Conservation (phyloP, 1,284 basidiomycete species). For the Ganoderma lucidum region DNA sequence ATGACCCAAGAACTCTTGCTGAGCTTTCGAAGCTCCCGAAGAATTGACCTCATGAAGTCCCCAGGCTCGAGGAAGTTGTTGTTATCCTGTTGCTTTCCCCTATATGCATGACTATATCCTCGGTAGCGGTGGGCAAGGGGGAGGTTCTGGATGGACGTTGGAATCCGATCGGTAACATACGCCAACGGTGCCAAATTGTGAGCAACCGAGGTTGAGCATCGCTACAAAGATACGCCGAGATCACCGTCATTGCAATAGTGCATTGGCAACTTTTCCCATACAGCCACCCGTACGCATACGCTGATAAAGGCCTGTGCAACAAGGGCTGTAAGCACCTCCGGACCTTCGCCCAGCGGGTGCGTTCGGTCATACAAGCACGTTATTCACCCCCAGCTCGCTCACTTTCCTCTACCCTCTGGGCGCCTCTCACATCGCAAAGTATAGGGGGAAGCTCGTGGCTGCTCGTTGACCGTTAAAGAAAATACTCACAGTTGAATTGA, state of each 20-base stretch:
- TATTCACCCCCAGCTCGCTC: not conserved
- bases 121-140: not conserved
- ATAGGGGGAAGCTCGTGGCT: conserved; percentile 6
- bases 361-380: not conserved
- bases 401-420: conserved; percentile 7
- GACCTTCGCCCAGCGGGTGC: not conserved
- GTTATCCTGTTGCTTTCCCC: not conserved
- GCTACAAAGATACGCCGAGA: not conserved
- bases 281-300: not conserved
- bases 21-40: not conserved
- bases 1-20: not conserved
- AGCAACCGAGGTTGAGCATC: not conserved
- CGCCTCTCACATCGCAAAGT: not conserved
- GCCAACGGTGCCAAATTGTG: not conserved
- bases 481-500: conserved; percentile 65
- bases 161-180: too few species aligned
- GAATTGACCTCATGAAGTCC: not conserved
- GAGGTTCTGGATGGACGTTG: not conserved
- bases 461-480: not conserved
- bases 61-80: not conserved
- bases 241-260: not conserved
- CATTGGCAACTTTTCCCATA: not conserved
- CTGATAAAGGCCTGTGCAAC: not conserved
- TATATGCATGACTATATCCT: not conserved
- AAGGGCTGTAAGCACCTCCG: conserved; percentile 7